Evolutionary conservation across 2,329 filamentous ascomycete species (phyloP), one percentile per base, ranked within the genome.

Genomic region (Chaetomium strumarium): DNA sequence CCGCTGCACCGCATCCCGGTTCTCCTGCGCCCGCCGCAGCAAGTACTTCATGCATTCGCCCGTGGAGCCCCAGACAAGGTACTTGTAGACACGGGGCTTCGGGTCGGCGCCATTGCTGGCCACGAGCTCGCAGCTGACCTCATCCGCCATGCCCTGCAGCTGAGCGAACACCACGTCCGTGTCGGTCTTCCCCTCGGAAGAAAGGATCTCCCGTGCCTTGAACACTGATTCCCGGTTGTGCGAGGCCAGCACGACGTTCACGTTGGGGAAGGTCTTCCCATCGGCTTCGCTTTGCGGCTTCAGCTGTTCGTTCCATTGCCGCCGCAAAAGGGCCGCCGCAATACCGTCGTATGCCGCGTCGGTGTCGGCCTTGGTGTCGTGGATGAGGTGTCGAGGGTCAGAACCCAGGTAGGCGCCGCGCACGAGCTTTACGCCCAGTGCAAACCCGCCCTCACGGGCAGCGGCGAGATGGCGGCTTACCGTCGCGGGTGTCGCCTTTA

Each of bases 121-220:
- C 16, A 78, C 65, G 13, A 85, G 70, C 65, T 83, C 80, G 65
- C 81, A 84, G 66, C 85, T 90, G 48, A 97, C 83, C 66, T 96
- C 91, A 62, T 97, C 92, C 1, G 92, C 92, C 92, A 97, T 97
- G 38, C 92, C 91, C 73, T 92, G 87, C 1, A 96, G 79, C 71
- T 96, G 91, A 2, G 87, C 87, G 67, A 89, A 90, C 1, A 75
- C 72, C 2, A 79, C 67, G 40, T 78, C 73, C 2, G 68, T 68
- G 19, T 67, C 66, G 1, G 29, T 37, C 46, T 70, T 66, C 11
- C 70, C 68, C 31, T 68, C 74, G 7, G 75, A 24, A 24, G 4
- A 75, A 52, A 79, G 72, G 24, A 84, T 68, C 12, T 70, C 71
- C 20, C 77, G 76, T 13, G 79, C 79, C 45, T 72, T 74, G 20